Evolutionary conservation across 805 yeast genomes (phyloP).

Genomic region (Lipomyces orientalis): DNA sequence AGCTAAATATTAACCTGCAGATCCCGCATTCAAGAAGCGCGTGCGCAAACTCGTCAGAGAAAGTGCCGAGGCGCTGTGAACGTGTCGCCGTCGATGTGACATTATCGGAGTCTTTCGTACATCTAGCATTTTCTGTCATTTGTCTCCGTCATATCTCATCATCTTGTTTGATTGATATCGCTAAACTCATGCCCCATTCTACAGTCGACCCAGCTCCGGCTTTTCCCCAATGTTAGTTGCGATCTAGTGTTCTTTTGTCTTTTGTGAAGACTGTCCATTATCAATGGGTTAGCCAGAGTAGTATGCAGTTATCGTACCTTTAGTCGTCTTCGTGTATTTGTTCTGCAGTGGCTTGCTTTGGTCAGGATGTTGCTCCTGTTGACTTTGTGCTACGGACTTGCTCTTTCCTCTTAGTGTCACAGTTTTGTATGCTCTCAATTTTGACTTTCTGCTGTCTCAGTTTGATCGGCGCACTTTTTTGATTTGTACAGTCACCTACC

Average conservation of each 20-base stretch:
- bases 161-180: not conserved
- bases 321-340: not conserved
- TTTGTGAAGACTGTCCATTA: not conserved
- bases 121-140: not conserved
- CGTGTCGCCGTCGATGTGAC: not conserved
- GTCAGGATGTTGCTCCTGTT: not conserved
- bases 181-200: not conserved
- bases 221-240: not conserved
- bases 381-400: not conserved
- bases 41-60: constrained; percentile 60
- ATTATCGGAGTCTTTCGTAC: not conserved
- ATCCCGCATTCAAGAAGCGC: constrained; percentile 63
- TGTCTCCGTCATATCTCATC: not conserved
- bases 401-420: not conserved
- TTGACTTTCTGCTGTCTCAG: not conserved
- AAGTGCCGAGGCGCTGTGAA: constrained; percentile 34
- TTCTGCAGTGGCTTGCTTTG: not conserved
- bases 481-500: not conserved
- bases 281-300: not conserved
- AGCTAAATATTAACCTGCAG: constrained; percentile 10
- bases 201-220: not conserved
- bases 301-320: not conserved
- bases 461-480: not conserved
- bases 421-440: not conserved
- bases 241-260: not conserved